Conservation (phyloP, 371 early-diverging fungal genomes). For the Zychaea mexicana region DNA sequence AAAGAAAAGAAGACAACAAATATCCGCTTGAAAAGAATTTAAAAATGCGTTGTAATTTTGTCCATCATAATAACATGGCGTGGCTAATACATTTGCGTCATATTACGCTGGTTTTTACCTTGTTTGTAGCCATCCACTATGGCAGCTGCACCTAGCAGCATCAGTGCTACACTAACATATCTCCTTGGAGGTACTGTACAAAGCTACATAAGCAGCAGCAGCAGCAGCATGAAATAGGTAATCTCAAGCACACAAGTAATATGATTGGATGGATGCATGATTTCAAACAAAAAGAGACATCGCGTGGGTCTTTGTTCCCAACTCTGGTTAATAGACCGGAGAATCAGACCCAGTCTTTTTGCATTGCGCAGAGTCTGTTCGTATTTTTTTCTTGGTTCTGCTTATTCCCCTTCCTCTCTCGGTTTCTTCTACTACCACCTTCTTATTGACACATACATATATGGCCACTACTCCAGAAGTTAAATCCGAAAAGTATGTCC, state of each 20-base stretch:
- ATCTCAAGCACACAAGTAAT: no score
- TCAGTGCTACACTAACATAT: no score
- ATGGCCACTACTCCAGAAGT: neutral
- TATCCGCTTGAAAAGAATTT: neutral
- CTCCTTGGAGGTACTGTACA: no score
- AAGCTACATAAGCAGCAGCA: no score
- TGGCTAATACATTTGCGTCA: neutral
- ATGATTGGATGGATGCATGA: neutral
- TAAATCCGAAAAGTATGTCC: conserved; percentile 41
- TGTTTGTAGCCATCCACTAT: neutral
- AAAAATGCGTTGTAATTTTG: no score
- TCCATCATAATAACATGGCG: no score
- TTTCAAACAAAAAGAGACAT: neutral
- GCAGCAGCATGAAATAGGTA: no score
- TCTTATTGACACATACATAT: neutral
- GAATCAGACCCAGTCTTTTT: no score
- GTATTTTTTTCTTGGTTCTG: neutral
- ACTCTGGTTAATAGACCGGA: no score
- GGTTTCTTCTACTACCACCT: neutral
- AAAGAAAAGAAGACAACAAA: neutral
- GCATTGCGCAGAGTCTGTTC: no score
- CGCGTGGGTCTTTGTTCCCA: neutral
- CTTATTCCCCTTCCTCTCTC: neutral
- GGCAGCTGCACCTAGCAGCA: neutral
- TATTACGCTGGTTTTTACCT: neutral